Percentiles rank a stretch among this genome's conserved stretches.
phyloP scores from a whole-genome alignment of 2,329 filamentous ascomycete species.

The Diaporthe aspalathi region DNA sequence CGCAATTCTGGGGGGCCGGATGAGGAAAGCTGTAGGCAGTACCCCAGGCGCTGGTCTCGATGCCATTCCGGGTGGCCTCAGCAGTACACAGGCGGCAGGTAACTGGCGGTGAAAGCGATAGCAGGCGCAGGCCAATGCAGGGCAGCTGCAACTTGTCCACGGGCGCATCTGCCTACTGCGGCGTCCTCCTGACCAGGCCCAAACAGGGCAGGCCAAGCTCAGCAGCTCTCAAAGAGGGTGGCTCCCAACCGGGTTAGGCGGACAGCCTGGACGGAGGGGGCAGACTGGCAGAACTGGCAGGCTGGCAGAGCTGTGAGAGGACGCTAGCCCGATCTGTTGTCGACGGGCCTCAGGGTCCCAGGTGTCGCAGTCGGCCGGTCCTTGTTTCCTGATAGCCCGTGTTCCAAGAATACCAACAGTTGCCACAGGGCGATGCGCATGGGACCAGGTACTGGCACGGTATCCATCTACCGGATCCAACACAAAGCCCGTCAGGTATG shows the following conservation, averaged over 20 bases:
- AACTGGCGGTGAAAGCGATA: constrained; percentile 24
- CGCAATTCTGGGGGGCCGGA: background rate
- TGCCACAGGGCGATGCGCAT: constrained; percentile 21
- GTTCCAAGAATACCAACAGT: constrained; percentile 34
- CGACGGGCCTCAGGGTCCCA: background rate
- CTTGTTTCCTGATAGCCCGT: constrained; percentile 22
- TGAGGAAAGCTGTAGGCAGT: background rate
- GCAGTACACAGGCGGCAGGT: constrained; percentile 24
- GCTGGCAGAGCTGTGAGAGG: no score
- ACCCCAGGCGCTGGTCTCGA: constrained; percentile 17
- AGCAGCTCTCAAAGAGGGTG: constrained; percentile 25
- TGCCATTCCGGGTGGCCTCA: constrained; percentile 13
- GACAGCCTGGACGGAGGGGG: constrained; percentile 2
- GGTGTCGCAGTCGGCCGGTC: background rate
- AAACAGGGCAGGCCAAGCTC: constrained; percentile 1
- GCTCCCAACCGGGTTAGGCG: constrained; percentile 26
- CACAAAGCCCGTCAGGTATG: constrained; percentile 5
- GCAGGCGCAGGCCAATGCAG: constrained; percentile 4
- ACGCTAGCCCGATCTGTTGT: constrained; percentile 22
- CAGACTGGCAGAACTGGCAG: background rate
- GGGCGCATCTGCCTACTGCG: constrained; percentile 11
- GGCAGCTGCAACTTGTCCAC: constrained; percentile 20
- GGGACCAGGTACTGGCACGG: constrained; percentile 15
- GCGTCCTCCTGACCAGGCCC: constrained; percentile 28
- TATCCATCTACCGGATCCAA: constrained; percentile 17